phyloP scores from a whole-genome alignment of 2,329 filamentous ascomycete species.

The Colletotrichum sp. region DNA sequence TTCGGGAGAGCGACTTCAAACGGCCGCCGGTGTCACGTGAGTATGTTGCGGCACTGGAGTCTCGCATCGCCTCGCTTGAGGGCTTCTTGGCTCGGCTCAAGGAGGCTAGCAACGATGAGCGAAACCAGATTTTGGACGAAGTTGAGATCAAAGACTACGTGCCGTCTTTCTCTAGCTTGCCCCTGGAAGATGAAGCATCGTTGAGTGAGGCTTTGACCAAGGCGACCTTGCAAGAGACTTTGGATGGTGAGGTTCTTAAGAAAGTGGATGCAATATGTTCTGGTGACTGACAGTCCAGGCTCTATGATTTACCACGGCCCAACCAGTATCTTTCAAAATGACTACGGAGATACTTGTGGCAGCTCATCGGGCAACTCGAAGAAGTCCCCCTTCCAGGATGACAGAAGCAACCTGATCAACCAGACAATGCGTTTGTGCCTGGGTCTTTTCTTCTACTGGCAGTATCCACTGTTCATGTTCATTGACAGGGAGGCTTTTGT shows the following conservation, averaged over 20 bases:
- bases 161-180: not conserved
- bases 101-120: conserved; percentile 30
- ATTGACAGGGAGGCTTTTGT: conserved; percentile 32
- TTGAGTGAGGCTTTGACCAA: conserved; percentile 10
- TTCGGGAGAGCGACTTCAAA: conserved; percentile 20
- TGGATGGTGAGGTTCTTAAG: not conserved
- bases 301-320: conserved; percentile 23
- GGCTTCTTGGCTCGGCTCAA: conserved; percentile 30
- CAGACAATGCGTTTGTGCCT: conserved; percentile 14
- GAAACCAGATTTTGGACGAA: conserved; percentile 35
- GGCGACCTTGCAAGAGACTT: conserved; percentile 10
- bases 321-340: conserved; percentile 29
- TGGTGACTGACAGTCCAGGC: not conserved
- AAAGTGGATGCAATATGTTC: not conserved
- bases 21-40: conserved; percentile 24
- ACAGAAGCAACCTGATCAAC: not conserved
- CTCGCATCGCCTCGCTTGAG: conserved; percentile 29
- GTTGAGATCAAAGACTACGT: conserved; percentile 32
- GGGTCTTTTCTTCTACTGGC: conserved; percentile 30
- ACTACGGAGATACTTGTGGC: not conserved
- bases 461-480: conserved; percentile 35
- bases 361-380: not conserved
- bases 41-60: conserved; percentile 30
- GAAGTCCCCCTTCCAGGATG: not conserved
- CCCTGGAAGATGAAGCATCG: not conserved